phyloP scores from a whole-genome alignment of 148 eudicot genomes.

The Rhododendron griersonianum region DNA sequence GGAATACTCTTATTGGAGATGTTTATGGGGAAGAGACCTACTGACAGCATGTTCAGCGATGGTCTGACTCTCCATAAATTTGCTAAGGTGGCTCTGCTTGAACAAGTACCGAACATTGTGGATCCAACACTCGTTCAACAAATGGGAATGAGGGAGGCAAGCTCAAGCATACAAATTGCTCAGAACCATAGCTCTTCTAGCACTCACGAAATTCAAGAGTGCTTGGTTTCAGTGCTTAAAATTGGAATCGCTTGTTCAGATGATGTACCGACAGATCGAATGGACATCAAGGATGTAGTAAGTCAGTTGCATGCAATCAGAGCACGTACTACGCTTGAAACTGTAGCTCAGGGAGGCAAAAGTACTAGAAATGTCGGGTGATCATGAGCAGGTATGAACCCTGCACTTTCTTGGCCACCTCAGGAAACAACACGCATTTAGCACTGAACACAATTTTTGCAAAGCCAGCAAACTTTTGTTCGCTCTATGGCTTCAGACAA shows the following conservation, averaged over 20 bases:
- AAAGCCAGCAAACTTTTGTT: background rate
- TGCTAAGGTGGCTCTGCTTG: background rate
- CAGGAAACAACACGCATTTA: background rate
- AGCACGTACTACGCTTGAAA: background rate
- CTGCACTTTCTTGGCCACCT: background rate
- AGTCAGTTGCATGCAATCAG: background rate
- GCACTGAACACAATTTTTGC: background rate
- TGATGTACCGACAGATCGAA: background rate
- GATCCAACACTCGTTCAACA: background rate
- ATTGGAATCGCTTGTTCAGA: background rate
- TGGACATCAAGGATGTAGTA: background rate
- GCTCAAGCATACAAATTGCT: too few relatives aligned
- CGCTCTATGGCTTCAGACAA: background rate
- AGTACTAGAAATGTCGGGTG: background rate
- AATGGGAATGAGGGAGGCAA: too few relatives aligned
- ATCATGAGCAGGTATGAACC: background rate
- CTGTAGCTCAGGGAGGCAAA: background rate
- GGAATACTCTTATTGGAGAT: background rate
- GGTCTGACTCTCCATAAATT: background rate
- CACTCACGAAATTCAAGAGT: too few relatives aligned
- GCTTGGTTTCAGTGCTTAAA: too few relatives aligned
- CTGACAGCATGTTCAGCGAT: background rate
- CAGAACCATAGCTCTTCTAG: too few relatives aligned
- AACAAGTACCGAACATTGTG: background rate
- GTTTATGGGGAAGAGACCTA: background rate